These are phyloP conservation scores for Pestalotiopsis fici DNA, from an alignment of 2,329 filamentous ascomycete genomes.

Conservation along the genomic window DNA sequence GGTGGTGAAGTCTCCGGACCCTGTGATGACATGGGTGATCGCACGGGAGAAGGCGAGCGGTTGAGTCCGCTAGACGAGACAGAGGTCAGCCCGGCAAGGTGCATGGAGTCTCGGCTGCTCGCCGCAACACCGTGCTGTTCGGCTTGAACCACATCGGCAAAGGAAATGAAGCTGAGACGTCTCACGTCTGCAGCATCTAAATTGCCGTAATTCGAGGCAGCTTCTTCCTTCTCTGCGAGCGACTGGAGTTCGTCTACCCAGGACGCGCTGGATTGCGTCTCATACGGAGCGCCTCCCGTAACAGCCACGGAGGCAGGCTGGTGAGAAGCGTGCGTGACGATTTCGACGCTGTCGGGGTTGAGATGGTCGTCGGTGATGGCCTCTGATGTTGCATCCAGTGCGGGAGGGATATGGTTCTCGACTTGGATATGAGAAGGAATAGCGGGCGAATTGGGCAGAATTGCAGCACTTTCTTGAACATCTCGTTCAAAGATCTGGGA, in stretches of 20 bases:
- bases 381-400: constrained; percentile 86
- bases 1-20: constrained; percentile 70
- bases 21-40: constrained; percentile 76
- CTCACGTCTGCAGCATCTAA: constrained; percentile 78
- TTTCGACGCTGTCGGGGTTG: constrained; percentile 88
- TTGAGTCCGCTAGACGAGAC: constrained; percentile 53
- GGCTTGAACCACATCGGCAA: constrained; percentile 90
- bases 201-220: constrained; percentile 74
- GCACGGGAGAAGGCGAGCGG: constrained; percentile 78
- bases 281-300: constrained; percentile 44
- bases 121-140: constrained; percentile 61
- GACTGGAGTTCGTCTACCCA: constrained; percentile 61
- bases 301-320: constrained; percentile 75
- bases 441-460: constrained; percentile 75
- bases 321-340: constrained; percentile 83
- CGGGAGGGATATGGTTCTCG: constrained; percentile 90
- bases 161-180: constrained; percentile 91
- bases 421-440: constrained; percentile 93
- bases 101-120: constrained; percentile 68
- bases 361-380: constrained; percentile 87
- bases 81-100: constrained; percentile 68
- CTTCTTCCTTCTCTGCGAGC: constrained; percentile 59
- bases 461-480: constrained; percentile 76
- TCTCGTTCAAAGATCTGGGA: constrained; percentile 91
- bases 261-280: constrained; percentile 43